Conservation (phyloP, 2,329 filamentous ascomycete genomes). For the Ophiostoma sp. region DNA sequence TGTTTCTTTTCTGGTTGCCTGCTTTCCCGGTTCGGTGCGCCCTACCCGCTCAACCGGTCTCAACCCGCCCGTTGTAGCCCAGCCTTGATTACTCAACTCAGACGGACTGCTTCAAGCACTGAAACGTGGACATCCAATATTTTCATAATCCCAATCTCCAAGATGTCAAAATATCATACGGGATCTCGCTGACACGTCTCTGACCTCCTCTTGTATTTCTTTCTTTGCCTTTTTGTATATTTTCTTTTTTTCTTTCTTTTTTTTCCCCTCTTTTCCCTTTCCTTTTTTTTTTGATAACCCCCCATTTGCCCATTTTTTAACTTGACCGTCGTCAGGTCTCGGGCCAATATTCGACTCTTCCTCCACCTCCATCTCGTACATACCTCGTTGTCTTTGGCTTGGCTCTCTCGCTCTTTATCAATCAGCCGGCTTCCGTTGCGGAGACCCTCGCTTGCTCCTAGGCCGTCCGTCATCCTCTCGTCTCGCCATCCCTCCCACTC, state of each 20-base stretch:
- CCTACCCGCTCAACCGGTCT: constrained; percentile 10
- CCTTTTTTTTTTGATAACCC: background rate
- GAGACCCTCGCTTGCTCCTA: background rate
- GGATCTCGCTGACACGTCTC: background rate
- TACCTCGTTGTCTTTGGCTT: background rate
- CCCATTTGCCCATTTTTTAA: background rate
- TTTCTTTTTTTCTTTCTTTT: too few relatives aligned
- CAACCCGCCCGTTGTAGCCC: background rate
- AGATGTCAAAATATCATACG: too few relatives aligned
- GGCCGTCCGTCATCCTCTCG: background rate
- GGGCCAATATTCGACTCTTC: background rate
- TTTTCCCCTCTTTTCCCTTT: too few relatives aligned
- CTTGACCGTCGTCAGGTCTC: background rate
- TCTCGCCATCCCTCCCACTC: background rate
- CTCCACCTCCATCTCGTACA: background rate
- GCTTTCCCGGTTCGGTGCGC: background rate
- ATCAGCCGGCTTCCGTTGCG: constrained; percentile 6
- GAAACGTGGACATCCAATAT: too few relatives aligned
- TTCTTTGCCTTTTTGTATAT: too few relatives aligned
- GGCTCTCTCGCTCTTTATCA: background rate
- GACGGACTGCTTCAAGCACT: background rate
- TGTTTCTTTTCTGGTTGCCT: background rate
- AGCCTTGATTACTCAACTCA: constrained; percentile 2
- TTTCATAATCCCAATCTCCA: too few relatives aligned
- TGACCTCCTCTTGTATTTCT: background rate